phyloP scores from a whole-genome alignment of 2,329 filamentous ascomycete genomes.

The Albophoma yamanashiensis region DNA sequence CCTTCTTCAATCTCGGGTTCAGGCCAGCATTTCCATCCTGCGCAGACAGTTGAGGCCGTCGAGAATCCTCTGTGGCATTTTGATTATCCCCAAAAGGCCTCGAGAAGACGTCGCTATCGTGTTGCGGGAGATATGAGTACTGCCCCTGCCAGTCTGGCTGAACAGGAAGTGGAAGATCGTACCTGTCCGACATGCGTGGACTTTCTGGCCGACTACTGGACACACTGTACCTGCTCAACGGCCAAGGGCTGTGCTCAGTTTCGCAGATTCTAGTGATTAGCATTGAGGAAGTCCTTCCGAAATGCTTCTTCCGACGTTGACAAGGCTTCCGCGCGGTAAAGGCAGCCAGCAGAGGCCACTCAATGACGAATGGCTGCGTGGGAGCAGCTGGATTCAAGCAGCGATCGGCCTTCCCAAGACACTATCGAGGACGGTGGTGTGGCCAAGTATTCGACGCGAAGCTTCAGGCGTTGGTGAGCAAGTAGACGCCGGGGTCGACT shows the following conservation, averaged over 20 bases:
- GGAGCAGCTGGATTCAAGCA: not conserved
- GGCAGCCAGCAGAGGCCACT: not conserved
- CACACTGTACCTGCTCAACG: constrained; percentile 40
- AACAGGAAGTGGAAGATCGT: constrained; percentile 39
- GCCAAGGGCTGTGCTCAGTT: constrained; percentile 44
- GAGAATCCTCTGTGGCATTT: not conserved
- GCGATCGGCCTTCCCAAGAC: not conserved
- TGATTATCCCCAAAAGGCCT: constrained; percentile 28
- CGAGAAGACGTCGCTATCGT: constrained; percentile 32
- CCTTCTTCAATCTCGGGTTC: not conserved
- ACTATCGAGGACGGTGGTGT: not conserved
- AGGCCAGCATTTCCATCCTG: not conserved
- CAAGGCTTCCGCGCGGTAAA: not conserved
- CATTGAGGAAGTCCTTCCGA: constrained; percentile 30
- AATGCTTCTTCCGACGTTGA: not conserved
- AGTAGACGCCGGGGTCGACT: not conserved
- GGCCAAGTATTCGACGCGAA: not conserved
- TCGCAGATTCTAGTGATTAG: constrained; percentile 44
- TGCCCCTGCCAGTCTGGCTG: constrained; percentile 47
- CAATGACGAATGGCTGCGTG: not conserved
- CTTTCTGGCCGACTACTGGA: constrained; percentile 31
- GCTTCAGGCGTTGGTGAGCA: not conserved
- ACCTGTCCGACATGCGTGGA: constrained; percentile 48
- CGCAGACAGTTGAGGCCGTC: not conserved
- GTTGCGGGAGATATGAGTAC: constrained; percentile 38